These are phyloP conservation scores for Cornus kousa DNA, from an alignment of 148 eudicot species.

Conservation along the genomic window DNA sequence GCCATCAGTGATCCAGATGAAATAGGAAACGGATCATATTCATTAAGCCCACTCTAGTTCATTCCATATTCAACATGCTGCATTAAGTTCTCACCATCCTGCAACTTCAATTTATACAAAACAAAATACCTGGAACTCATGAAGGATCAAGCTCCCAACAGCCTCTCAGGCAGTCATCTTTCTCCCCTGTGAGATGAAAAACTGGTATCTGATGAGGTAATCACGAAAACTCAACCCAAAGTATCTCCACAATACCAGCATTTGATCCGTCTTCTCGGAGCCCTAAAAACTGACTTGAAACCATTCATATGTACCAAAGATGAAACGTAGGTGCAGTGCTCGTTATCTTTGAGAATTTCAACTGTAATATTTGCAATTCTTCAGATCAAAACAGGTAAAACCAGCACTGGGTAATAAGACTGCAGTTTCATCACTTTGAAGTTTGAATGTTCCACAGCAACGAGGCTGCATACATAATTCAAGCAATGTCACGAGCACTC, in stretches of 20 bases:
- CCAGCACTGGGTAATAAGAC: conserved; percentile 1
- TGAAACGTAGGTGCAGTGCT: conserved; percentile 4
- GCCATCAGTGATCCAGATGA: neutral
- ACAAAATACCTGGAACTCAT: conserved; percentile 17
- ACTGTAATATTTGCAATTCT: conserved; percentile 16
- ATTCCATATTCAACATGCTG: neutral
- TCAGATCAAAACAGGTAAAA: neutral
- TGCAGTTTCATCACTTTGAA: neutral
- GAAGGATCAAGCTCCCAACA: conserved; percentile 28
- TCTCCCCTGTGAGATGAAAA: conserved; percentile 17
- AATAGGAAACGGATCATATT: neutral
- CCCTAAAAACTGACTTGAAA: conserved; percentile 22
- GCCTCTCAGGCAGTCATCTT: conserved; percentile 10
- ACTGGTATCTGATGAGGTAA: conserved; percentile 27
- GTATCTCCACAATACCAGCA: conserved; percentile 14
- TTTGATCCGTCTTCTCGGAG: conserved; percentile 17
- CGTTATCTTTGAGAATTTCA: conserved; percentile 16
- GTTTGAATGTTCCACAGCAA: conserved; percentile 24
- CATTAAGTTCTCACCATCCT: neutral
- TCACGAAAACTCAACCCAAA: conserved; percentile 11
- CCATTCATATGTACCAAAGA: conserved; percentile 16
- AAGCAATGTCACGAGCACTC: conserved; percentile 13
- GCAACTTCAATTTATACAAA: neutral
- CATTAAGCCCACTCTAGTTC: neutral
- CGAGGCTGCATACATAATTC: conserved; percentile 5